Percentiles rank a stretch among this genome's conserved stretches.
Evolutionary conservation across 2,329 filamentous ascomycete genomes (phyloP).

Genomic region (Mycosphaerella arachidis): DNA sequence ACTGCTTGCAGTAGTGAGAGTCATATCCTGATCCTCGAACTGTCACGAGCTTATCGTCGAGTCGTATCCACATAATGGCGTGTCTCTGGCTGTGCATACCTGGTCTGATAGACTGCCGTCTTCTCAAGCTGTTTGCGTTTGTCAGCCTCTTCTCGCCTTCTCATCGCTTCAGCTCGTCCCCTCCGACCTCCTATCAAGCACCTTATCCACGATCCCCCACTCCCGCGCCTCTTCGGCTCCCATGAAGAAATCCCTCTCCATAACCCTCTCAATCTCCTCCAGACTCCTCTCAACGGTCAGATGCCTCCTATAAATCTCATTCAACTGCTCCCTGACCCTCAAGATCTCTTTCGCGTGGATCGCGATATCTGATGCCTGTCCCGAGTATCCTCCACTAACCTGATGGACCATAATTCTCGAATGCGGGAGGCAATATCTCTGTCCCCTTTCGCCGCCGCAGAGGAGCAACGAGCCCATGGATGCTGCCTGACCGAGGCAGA

Average conservation of each 20-base stretch:
- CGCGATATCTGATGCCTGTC: slow-evolving; percentile 74
- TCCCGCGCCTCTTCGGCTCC: slow-evolving; percentile 82
- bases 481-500: slow-evolving; percentile 90
- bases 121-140: no score
- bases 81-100: no score
- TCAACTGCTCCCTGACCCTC: slow-evolving; percentile 76
- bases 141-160: not conserved
- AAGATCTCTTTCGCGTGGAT: slow-evolving; percentile 98
- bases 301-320: slow-evolving; percentile 83
- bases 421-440: slow-evolving; percentile 86
- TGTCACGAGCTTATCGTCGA: no score
- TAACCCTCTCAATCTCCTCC: slow-evolving; percentile 84
- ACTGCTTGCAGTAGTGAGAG: no score
- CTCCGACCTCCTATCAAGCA: slow-evolving; percentile 61
- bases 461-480: slow-evolving; percentile 91
- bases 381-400: slow-evolving; percentile 70
- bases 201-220: slow-evolving; percentile 87
- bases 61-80: no score
- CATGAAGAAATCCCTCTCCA: slow-evolving; percentile 96
- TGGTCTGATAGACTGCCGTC: no score
- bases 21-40: no score
- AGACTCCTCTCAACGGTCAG: slow-evolving; percentile 75
- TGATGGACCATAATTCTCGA: slow-evolving; percentile 97
- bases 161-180: slow-evolving; percentile 20
- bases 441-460: slow-evolving; percentile 76